Base-by-base conservation (phyloP, 164 flowering plant genomes). In the Buxus sempervirens region DNA sequence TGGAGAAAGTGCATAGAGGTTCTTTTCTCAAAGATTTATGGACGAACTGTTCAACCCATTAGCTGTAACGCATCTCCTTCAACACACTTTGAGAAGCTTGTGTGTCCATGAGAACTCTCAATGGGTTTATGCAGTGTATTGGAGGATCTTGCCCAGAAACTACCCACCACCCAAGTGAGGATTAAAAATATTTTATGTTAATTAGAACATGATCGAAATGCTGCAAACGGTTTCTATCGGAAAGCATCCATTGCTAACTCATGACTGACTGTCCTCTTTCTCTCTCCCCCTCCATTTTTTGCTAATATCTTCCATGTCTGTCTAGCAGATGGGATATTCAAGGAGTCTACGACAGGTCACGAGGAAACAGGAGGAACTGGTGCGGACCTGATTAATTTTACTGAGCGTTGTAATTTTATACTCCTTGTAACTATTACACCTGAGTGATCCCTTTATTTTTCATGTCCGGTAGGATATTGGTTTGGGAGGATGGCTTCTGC, bases 401-500 rank as follows among this genome's bases (percentile, higher is more conserved):
- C 13, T 23, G 19, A 1, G 4, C 14, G 45, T 61, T 9, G 15
- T 48, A 15, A 20, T 32, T 38, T 0, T 10, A 15, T 28, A 38
- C 27, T 64, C 32, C n/a, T n/a, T n/a, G n/a, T n/a, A n/a, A n/a
- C n/a, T n/a, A 60, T 36, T 55, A 21, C 55, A 18, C 24, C 54
- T 57, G 1, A 25, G 26, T 57, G 48, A 23, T 63, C 55, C 20
- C 66, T 64, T 48, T 8, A 25, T 57, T 28, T 18, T 66, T 28
- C 22, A 61, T 51, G 48, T 62, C 16, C 58, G 57, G 25, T 76
- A 95, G 97, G 99, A 90, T 95, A 80, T 75, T 95, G 72, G 97
- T 86, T 1, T 92, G 97, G 97, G 97, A 92, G 78, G 97, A 92
- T 80, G 99, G 99, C 15, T 95, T 90, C 77, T 95, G 97, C 90